Percentiles rank a stretch among this genome's conserved stretches.
These are phyloP conservation scores for Botrytis aclada DNA, from an alignment of 2,329 filamentous ascomycete species.

Conservation along the genomic window DNA sequence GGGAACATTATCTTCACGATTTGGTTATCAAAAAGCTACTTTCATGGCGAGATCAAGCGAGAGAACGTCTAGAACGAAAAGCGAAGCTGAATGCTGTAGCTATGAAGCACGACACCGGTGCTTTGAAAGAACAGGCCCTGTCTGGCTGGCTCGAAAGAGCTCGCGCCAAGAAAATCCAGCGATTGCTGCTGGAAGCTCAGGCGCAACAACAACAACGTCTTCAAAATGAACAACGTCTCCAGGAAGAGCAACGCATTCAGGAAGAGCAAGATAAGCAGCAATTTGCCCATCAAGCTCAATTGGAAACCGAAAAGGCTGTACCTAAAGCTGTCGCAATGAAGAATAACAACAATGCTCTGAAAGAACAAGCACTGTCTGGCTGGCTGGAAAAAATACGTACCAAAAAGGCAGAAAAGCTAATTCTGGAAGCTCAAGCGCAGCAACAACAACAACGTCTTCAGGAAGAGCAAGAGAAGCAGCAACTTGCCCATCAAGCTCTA, in stretches of 20 bases:
- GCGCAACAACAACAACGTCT: background rate
- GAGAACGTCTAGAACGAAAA: conserved; percentile 39
- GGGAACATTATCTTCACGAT: conserved; percentile 24
- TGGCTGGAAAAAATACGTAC: background rate
- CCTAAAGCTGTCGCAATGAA: conserved; percentile 39
- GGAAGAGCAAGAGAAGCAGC: background rate
- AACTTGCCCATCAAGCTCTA: background rate
- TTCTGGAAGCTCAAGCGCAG: background rate
- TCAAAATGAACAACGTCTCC: too few species aligned
- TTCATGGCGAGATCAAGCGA: conserved; percentile 32
- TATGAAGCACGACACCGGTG: conserved; percentile 47
- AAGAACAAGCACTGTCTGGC: background rate
- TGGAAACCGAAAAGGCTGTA: conserved; percentile 30
- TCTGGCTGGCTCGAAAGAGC: conserved; percentile 47
- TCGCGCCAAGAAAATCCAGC: conserved; percentile 16
- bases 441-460: background rate
- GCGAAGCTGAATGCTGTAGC: conserved; percentile 44
- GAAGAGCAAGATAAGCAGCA: background rate
- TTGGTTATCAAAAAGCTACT: conserved; percentile 25
- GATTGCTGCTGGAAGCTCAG: background rate
- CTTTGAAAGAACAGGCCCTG: conserved; percentile 51
- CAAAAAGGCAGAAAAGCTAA: background rate
- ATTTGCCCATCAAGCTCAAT: background rate
- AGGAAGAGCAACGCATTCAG: background rate
- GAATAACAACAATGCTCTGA: background rate